Conservation (phyloP, 352 stramenopile genomes). For the Pythium biforme region DNA sequence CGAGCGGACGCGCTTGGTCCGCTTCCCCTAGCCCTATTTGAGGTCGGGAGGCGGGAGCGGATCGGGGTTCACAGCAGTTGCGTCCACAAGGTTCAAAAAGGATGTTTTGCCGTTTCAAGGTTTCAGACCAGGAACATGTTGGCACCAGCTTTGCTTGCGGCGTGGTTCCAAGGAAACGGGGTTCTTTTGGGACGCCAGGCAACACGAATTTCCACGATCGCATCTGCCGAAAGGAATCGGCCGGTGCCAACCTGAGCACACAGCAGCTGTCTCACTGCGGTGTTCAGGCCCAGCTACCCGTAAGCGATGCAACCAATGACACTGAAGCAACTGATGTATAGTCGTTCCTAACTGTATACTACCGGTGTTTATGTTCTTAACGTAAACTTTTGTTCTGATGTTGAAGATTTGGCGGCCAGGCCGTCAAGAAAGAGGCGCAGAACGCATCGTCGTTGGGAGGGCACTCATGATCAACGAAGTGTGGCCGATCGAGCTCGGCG, state of each 20-base stretch:
- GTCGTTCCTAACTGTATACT: no score
- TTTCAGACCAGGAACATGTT: neutral
- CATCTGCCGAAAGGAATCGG: no score
- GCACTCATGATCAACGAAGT: constrained; percentile 67
- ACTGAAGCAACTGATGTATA: no score
- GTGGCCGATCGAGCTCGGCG: constrained; percentile 82
- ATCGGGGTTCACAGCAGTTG: neutral
- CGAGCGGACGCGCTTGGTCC: constrained; percentile 2
- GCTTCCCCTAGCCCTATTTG: constrained; percentile 11
- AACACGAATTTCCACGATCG: constrained; percentile 5
- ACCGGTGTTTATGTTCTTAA: constrained; percentile 9
- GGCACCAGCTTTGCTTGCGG: neutral
- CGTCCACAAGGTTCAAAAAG: neutral
- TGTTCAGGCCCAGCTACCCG: no score
- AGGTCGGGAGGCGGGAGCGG: neutral
- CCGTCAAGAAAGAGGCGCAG: neutral
- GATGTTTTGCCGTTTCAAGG: neutral
- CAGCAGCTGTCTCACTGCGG: no score
- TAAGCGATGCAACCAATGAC: neutral
- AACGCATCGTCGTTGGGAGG: neutral
- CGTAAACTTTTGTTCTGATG: neutral
- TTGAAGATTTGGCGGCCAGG: constrained; percentile 8
- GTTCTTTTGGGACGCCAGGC: neutral
- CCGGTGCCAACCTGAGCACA: no score
- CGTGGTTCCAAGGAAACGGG: neutral